phyloP scores from a whole-genome alignment of 805 yeast species.

The Nakazawaea siamensis region DNA sequence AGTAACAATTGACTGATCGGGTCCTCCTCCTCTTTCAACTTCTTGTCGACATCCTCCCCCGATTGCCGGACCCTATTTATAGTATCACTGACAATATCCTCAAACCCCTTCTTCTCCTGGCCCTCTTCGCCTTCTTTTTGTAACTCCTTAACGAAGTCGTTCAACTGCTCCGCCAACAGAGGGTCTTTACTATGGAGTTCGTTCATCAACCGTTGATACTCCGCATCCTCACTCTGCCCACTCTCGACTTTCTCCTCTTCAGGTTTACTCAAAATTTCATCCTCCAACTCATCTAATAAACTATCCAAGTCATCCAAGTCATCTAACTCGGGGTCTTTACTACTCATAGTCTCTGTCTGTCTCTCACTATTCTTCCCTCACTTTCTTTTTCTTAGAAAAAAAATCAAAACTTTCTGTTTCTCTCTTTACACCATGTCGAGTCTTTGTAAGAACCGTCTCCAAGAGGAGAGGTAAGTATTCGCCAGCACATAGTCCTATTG shows the following conservation, averaged over 20 bases:
- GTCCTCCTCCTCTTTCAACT: conserved; percentile 43
- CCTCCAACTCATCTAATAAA: conserved; percentile 77
- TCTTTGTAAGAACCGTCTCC: conserved; percentile 74
- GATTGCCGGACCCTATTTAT: conserved; percentile 72
- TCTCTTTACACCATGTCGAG: conserved; percentile 32
- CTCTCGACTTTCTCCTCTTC: conserved; percentile 14
- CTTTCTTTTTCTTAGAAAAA: too few relatives aligned
- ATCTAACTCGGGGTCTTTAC: conserved; percentile 22
- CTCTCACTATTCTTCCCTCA: too few relatives aligned
- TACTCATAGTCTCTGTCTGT: too few relatives aligned
- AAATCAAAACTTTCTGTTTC: too few relatives aligned
- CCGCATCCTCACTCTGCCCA: conserved; percentile 13
- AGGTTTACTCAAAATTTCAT: conserved; percentile 54
- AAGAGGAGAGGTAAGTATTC: conserved; percentile 63
- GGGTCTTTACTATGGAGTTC: conserved; percentile 21
- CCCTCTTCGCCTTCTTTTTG: conserved; percentile 22
- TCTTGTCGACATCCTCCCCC: conserved; percentile 62
- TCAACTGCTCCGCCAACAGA: conserved; percentile 17
- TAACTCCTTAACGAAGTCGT: conserved; percentile 16
- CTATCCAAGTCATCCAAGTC: conserved; percentile 76
- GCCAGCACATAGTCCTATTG: not conserved
- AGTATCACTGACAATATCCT: conserved; percentile 72
- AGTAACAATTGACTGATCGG: conserved; percentile 55
- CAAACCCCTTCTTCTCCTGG: conserved; percentile 32
- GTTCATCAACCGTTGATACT: conserved; percentile 13